A percentile compares a stretch with the other conserved stretches of the same genome.
These are phyloP conservation scores for Sporobolomyces phaffii DNA, from an alignment of 768 basidiomycete species.

Conservation along the genomic window DNA sequence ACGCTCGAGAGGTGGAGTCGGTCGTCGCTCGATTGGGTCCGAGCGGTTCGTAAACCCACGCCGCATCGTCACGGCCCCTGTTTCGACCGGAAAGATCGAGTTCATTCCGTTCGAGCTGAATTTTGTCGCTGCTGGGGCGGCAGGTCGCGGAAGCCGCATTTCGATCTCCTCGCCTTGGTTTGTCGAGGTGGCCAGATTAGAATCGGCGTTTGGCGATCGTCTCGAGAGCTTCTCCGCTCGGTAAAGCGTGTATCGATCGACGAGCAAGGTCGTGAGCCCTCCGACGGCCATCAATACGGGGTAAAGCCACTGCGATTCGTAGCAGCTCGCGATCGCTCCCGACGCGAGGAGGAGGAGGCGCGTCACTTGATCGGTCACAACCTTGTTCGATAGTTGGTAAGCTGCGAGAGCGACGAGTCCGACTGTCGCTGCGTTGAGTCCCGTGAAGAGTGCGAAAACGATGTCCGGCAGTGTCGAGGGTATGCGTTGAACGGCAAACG, in stretches of 20 bases:
- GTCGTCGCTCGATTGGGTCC: neutral
- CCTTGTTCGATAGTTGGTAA: conserved; percentile 51
- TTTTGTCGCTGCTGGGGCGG: neutral
- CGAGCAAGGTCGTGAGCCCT: conserved; percentile 49
- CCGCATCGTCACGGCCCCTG: conserved; percentile 20
- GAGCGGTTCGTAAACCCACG: conserved; percentile 1
- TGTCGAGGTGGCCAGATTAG: neutral
- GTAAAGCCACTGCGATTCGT: conserved; percentile 56
- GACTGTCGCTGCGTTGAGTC: conserved; percentile 56
- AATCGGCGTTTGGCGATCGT: neutral
- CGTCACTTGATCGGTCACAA: conserved; percentile 52
- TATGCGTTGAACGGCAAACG: conserved; percentile 51
- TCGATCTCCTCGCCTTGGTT: conserved; percentile 7
- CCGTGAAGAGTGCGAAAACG: conserved; percentile 55
- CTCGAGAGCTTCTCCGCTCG: neutral
- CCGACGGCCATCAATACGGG: conserved; percentile 52
- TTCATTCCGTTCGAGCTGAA: neutral
- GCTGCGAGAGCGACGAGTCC: conserved; percentile 56
- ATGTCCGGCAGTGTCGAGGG: conserved; percentile 50
- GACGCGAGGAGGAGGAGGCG: conserved; percentile 50
- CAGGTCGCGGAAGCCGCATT: conserved; percentile 3
- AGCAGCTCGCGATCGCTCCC: conserved; percentile 53
- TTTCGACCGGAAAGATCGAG: neutral
- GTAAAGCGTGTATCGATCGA: conserved; percentile 44
- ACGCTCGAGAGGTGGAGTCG: conserved; percentile 13